Percentiles rank a stretch among this genome's conserved stretches.
Conservation (phyloP, 2,329 filamentous ascomycete species). For the Paramyrothecium sp. region DNA sequence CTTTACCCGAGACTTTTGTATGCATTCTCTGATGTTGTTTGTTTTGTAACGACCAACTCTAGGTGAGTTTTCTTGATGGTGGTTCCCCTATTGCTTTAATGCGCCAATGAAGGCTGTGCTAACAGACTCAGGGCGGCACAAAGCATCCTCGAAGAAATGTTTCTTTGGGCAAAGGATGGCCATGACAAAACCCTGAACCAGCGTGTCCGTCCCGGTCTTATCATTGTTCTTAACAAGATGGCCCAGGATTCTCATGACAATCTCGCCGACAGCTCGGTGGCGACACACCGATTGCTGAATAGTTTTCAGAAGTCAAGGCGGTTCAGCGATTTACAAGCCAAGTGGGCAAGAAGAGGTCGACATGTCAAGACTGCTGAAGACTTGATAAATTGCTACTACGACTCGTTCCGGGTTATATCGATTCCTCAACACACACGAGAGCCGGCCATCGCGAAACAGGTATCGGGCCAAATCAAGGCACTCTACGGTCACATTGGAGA, state of each 20-base stretch:
- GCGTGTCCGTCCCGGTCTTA: conserved; percentile 4
- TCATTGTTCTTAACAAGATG: conserved; percentile 11
- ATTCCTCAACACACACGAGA: neutral
- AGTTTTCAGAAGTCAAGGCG: conserved; percentile 6
- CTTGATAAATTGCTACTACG: conserved; percentile 8
- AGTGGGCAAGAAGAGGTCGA: conserved; percentile 3
- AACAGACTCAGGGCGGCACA: neutral
- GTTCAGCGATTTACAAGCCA: neutral
- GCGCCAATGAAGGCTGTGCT: neutral
- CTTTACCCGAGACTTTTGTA: conserved; percentile 12
- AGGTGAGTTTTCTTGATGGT: conserved; percentile 5
- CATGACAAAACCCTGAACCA: conserved; percentile 10
- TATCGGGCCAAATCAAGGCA: neutral
- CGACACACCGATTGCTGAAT: neutral
- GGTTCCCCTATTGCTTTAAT: neutral
- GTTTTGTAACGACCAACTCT: conserved; percentile 10
- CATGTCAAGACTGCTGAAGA: neutral
- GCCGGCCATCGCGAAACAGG: neutral
- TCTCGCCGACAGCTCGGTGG: neutral
- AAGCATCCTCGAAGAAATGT: conserved; percentile 3
- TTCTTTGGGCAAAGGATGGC: conserved; percentile 11
- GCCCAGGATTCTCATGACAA: neutral
- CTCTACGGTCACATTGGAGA: neutral
- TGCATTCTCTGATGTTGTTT: conserved; percentile 5
- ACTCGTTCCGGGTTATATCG: conserved; percentile 5